phyloP scores from a whole-genome alignment of 805 yeast genomes.

The Grigorovia humatica region DNA sequence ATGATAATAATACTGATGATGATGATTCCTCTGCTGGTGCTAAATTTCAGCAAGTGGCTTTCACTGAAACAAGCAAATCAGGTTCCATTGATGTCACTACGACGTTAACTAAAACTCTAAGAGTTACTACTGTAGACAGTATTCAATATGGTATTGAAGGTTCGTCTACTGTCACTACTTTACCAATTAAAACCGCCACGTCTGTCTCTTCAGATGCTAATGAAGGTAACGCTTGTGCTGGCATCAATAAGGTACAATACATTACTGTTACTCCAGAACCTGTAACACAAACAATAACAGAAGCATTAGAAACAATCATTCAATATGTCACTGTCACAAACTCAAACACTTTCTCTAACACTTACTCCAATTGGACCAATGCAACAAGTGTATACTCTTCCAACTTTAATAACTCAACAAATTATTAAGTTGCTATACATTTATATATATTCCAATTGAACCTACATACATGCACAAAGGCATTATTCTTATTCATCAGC shows the following conservation, averaged over 20 bases:
- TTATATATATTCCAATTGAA: background rate
- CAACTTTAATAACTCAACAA: background rate
- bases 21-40: background rate
- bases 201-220: background rate
- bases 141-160: background rate
- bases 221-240: conserved; percentile 2
- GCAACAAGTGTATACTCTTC: background rate
- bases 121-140: conserved; percentile 1
- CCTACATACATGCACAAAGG: background rate
- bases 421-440: background rate
- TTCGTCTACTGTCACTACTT: background rate
- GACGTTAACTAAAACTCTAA: background rate
- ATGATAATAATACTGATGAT: conserved; percentile 3
- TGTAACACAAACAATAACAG: conserved; percentile 12
- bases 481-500: too few species aligned
- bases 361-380: background rate
- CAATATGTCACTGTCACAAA: conserved; percentile 4
- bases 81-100: background rate
- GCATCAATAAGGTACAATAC: conserved; percentile 3
- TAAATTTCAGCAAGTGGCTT: background rate
- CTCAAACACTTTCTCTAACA: background rate
- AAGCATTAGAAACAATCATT: conserved; percentile 4
- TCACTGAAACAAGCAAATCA: background rate
- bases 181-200: conserved; percentile 3
- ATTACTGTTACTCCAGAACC: conserved; percentile 15